A percentile compares a stretch with the other conserved stretches of the same genome.
Conservation (phyloP, 1,139 yeast species). For the Candida sanyaensis region DNA sequence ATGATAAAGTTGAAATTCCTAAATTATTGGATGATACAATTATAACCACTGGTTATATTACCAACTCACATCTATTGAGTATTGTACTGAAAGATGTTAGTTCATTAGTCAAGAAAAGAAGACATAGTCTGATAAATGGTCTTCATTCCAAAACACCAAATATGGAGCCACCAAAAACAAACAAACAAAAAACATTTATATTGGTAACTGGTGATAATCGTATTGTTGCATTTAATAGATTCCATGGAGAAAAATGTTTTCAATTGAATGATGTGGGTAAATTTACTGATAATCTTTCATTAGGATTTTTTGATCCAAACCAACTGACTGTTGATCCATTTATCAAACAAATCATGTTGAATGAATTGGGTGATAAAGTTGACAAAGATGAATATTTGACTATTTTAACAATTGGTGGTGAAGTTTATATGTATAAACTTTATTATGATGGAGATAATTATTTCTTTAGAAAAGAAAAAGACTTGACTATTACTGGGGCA, state of each 20-base stretch:
- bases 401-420: slow-evolving; percentile 78
- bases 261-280: slow-evolving; percentile 64
- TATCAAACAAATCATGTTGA: slow-evolving; percentile 68
- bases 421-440: slow-evolving; percentile 65
- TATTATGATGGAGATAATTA: slow-evolving; percentile 53
- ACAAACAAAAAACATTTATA: slow-evolving; percentile 56
- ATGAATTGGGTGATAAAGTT: slow-evolving; percentile 64
- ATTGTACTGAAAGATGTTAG: slow-evolving; percentile 45
- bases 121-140: slow-evolving; percentile 16
- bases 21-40: slow-evolving; percentile 58
- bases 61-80: slow-evolving; percentile 44
- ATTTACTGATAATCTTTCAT: slow-evolving; percentile 52
- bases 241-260: slow-evolving; percentile 66
- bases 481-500: slow-evolving; percentile 62
- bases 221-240: slow-evolving; percentile 61
- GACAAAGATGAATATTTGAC: slow-evolving; percentile 60
- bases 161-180: slow-evolving; percentile 18
- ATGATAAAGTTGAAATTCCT: slow-evolving; percentile 46
- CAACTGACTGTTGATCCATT: slow-evolving; percentile 72
- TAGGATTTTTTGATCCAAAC: slow-evolving; percentile 61
- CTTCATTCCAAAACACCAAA: slow-evolving; percentile 11
- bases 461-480: slow-evolving; percentile 50
- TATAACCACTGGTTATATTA: slow-evolving; percentile 68
- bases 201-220: slow-evolving; percentile 79
- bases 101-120: slow-evolving; percentile 38